phyloP scores from a whole-genome alignment of 108 stramenopile species.

The Cyclotella choctawhatcheeana region DNA sequence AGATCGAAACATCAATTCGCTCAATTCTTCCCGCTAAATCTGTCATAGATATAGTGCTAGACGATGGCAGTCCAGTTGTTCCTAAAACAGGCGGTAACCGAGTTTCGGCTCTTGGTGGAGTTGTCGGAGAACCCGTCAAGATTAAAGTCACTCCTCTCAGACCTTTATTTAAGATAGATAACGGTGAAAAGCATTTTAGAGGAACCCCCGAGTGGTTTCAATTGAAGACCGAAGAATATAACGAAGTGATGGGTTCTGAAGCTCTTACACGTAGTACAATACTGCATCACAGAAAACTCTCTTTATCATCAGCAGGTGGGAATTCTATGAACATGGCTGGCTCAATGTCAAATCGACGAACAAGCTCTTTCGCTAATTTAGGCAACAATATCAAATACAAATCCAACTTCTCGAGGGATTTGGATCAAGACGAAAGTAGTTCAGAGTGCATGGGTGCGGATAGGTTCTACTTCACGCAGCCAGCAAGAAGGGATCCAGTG shows the following conservation, averaged over 20 bases:
- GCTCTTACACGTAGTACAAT: constrained; percentile 2
- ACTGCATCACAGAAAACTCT: constrained; percentile 30
- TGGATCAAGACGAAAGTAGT: constrained; percentile 23
- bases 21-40: constrained; percentile 82
- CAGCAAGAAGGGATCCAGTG: constrained; percentile 66
- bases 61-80: constrained; percentile 71
- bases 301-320: constrained; percentile 20
- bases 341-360: constrained; percentile 26
- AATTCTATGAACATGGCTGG: constrained; percentile 42
- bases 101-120: constrained; percentile 58
- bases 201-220: constrained; percentile 59
- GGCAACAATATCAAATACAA: constrained; percentile 15
- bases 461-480: constrained; percentile 85
- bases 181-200: constrained; percentile 56
- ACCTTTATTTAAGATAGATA: constrained; percentile 60
- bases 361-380: constrained; percentile 29
- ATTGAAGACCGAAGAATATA: constrained; percentile 40
- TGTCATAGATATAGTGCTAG: constrained; percentile 82
- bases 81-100: constrained; percentile 32
- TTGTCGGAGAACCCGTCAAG: constrained; percentile 73
- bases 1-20: constrained; percentile 65
- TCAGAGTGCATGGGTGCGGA: constrained; percentile 75
- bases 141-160: constrained; percentile 89
- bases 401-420: constrained; percentile 25
- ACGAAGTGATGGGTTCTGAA: constrained; percentile 20